Percentiles rank a stretch among this genome's conserved stretches.
phyloP scores from a whole-genome alignment of 2,329 filamentous ascomycete species.

The Coleophoma eucalyptorum region DNA sequence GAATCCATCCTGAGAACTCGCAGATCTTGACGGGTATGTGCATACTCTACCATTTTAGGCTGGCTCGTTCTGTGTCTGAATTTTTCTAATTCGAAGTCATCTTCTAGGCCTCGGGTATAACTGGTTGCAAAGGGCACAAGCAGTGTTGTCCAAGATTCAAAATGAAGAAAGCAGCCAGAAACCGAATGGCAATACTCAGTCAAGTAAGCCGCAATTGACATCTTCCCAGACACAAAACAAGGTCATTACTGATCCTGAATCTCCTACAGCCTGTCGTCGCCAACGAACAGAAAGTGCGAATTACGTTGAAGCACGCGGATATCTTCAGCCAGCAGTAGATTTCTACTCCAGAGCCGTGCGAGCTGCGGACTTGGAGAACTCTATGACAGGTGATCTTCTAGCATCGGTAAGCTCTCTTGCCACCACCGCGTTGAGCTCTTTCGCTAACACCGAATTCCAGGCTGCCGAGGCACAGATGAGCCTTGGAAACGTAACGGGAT shows the following conservation, averaged over 20 bases:
- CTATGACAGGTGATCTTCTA: conserved; percentile 37
- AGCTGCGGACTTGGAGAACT: conserved; percentile 33
- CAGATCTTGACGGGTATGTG: conserved; percentile 36
- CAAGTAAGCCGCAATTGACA: conserved; percentile 6
- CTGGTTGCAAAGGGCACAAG: conserved; percentile 49
- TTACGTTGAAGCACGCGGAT: conserved; percentile 47
- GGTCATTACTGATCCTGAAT: conserved; percentile 18
- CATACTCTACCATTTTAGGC: not conserved
- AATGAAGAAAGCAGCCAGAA: conserved; percentile 33
- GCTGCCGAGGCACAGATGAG: conserved; percentile 49
- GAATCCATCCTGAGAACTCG: conserved; percentile 38
- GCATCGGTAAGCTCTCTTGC: conserved; percentile 31
- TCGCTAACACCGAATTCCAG: conserved; percentile 20
- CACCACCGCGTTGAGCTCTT: not conserved
- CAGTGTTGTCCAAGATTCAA: conserved; percentile 42
- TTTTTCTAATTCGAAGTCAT: conserved; percentile 2
- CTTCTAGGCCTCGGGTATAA: conserved; percentile 41
- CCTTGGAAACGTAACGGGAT: conserved; percentile 44
- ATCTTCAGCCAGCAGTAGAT: conserved; percentile 46
- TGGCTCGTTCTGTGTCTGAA: not conserved
- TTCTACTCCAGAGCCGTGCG: conserved; percentile 43
- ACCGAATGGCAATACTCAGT: conserved; percentile 18
- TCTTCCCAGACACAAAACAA: conserved; percentile 10
- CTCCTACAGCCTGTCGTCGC: conserved; percentile 26
- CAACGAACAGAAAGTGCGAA: conserved; percentile 28